phyloP scores from a whole-genome alignment of 129 eudicot genomes.

The Flaveria robusta region DNA sequence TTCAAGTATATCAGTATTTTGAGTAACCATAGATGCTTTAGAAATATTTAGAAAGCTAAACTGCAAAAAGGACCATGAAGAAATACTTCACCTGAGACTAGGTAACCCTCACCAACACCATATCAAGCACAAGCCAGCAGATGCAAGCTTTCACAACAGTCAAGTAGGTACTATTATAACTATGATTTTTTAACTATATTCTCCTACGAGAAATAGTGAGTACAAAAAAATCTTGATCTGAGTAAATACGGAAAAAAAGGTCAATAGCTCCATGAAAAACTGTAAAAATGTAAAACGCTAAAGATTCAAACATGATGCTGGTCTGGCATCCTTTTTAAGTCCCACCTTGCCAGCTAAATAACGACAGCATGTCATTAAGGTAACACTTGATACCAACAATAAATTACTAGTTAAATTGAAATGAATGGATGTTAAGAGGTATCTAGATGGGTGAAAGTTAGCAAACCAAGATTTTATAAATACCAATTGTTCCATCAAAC shows the following conservation, averaged over 20 bases:
- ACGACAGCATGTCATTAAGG: no score
- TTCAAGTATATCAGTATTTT: neutral
- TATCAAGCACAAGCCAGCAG: conserved; percentile 34
- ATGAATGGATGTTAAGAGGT: neutral
- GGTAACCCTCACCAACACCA: conserved; percentile 63
- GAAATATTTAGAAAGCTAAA: neutral
- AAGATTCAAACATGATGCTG: no score
- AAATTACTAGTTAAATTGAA: neutral
- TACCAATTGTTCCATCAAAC: conserved; percentile 86
- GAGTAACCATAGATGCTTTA: neutral
- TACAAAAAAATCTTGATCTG: neutral
- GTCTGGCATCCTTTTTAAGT: neutral
- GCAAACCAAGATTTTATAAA: conserved; percentile 84
- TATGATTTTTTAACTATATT: conserved; percentile 18
- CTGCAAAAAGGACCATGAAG: neutral
- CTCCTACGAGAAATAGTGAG: neutral
- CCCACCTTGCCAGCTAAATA: neutral
- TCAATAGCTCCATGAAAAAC: conserved; percentile 3
- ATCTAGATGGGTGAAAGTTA: conserved; percentile 22
- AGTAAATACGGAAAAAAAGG: neutral
- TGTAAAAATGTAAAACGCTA: neutral
- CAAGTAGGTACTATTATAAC: neutral
- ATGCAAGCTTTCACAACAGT: conserved; percentile 25
- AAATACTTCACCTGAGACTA: conserved; percentile 58
- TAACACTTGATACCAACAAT: conserved; percentile 10